phyloP scores from a whole-genome alignment of 768 basidiomycete species.

The Boletus tomentosulus region DNA sequence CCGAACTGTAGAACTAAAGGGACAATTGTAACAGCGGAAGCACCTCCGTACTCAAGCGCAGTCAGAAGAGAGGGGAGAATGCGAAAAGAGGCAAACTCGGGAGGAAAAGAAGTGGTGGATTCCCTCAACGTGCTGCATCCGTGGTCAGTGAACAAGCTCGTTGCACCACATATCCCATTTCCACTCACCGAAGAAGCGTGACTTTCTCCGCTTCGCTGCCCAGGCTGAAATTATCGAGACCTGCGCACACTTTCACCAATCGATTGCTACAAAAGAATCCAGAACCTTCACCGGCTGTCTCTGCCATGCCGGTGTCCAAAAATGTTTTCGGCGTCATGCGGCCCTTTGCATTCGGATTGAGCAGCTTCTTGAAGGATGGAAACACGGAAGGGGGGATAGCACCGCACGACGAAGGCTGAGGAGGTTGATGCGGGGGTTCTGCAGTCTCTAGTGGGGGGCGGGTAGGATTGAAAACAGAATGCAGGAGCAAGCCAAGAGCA shows the following conservation, averaged over 20 bases:
- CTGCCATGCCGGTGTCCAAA: slow-evolving; percentile 74
- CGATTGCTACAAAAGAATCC: slow-evolving; percentile 85
- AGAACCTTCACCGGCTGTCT: slow-evolving; percentile 47
- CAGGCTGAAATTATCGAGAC: slow-evolving; percentile 82
- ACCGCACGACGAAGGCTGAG: slow-evolving; percentile 71
- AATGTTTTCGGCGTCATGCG: slow-evolving; percentile 75
- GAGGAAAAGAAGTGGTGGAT: slow-evolving; percentile 73
- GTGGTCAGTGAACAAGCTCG: background rate
- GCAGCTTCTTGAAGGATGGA: slow-evolving; percentile 76
- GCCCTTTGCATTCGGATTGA: slow-evolving; percentile 83
- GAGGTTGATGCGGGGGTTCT: slow-evolving; percentile 74
- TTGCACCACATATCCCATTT: background rate
- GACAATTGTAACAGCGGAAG: slow-evolving; percentile 70
- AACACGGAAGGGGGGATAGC: slow-evolving; percentile 73
- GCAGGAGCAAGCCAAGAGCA: slow-evolving; percentile 80
- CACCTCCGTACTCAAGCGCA: slow-evolving; percentile 74
- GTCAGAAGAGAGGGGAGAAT: slow-evolving; percentile 84
- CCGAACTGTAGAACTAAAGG: slow-evolving; percentile 84
- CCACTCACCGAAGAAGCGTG: slow-evolving; percentile 57
- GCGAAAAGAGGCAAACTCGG: slow-evolving; percentile 78
- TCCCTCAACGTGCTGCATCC: slow-evolving; percentile 69
- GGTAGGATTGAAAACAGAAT: slow-evolving; percentile 82
- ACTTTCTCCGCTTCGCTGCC: slow-evolving; percentile 78
- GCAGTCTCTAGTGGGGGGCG: slow-evolving; percentile 65
- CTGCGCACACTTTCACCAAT: slow-evolving; percentile 78